Base-by-base conservation (phyloP, 306 rosid genomes). In the Trifolium dubium region DNA sequence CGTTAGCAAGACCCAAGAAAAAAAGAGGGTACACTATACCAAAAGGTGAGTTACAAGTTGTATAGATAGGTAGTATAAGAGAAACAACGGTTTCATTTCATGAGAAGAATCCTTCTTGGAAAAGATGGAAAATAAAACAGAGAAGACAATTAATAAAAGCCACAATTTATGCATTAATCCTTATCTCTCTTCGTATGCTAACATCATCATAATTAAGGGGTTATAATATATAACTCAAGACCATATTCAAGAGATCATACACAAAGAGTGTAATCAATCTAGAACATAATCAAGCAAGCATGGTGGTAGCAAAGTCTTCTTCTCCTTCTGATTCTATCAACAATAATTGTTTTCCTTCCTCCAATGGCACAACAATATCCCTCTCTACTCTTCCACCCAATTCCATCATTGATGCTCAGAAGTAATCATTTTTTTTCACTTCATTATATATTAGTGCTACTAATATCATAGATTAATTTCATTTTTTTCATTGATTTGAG, bases 371-470 rank as follows among this genome's bases (percentile, higher is more conserved):
- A 65, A 31, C 34, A 17, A 11, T 51, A 23, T 31, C 75, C 43
- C 70, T 34, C 51, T 1, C 51, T 32, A 46, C 17, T 9, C 18
- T 28, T 46, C 59, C 81, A 4, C 41, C 71, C 1, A 61, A 44
- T 10, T 61, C 82, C 72, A 51, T 81, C 66, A 50, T 91, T 19
- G 75, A 81, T 73, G 87, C 89, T 5, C 92, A 86, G 3, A 85
- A 70, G 95, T 87, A 81, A 43, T 40, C 3, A 64, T 15, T 4
- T 60, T 28, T 28, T 28, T 11, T 12, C 1, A 12, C 13, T 46
- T 6, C 23, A 3, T 2, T 49, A 5, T n/a, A 49, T 14, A 49
- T 49, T 14, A 49, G 55, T n/a, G 55, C 12, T 3, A 12, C n/a
- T 11, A 13, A 49, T n/a, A 50, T 50, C 6, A 15, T 8, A 50